A percentile compares a stretch with the other conserved stretches of the same genome.
Evolutionary conservation across 2,329 filamentous ascomycete genomes (phyloP).

Genomic region (Trichoderma brevicompactum): DNA sequence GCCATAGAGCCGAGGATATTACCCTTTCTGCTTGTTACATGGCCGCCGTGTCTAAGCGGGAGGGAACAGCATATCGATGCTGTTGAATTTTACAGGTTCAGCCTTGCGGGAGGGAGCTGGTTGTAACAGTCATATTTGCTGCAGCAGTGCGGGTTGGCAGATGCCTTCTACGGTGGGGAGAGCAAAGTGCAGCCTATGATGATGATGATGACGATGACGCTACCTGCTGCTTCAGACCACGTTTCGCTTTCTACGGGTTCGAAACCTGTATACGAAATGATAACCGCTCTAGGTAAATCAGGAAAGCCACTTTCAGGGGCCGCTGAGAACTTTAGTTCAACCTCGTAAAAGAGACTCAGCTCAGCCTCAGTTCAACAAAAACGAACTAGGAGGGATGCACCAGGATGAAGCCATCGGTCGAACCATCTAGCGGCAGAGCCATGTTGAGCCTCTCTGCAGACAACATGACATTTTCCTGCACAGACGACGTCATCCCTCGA

Average conservation of each 20-base stretch:
- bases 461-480: background rate
- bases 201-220: background rate
- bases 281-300: background rate
- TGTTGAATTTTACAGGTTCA: background rate
- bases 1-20: conserved; percentile 19
- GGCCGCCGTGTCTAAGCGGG: background rate
- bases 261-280: too few relatives aligned
- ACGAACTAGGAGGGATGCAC: background rate
- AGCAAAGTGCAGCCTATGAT: too few relatives aligned
- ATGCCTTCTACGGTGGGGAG: background rate
- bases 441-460: background rate
- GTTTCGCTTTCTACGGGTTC: background rate
- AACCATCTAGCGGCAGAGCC: background rate
- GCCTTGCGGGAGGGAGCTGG: background rate
- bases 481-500: conserved; percentile 16
- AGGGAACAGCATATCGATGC: background rate
- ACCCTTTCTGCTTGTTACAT: background rate
- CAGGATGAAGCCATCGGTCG: conserved; percentile 7
- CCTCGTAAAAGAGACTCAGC: background rate
- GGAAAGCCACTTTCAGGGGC: background rate
- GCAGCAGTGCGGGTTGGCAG: background rate
- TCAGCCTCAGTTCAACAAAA: background rate
- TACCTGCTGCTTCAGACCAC: conserved; percentile 2
- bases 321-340: background rate
- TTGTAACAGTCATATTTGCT: too few relatives aligned